These are phyloP conservation scores for Rosa multiflora DNA, from an alignment of 306 rosid species.

Conservation along the genomic window DNA sequence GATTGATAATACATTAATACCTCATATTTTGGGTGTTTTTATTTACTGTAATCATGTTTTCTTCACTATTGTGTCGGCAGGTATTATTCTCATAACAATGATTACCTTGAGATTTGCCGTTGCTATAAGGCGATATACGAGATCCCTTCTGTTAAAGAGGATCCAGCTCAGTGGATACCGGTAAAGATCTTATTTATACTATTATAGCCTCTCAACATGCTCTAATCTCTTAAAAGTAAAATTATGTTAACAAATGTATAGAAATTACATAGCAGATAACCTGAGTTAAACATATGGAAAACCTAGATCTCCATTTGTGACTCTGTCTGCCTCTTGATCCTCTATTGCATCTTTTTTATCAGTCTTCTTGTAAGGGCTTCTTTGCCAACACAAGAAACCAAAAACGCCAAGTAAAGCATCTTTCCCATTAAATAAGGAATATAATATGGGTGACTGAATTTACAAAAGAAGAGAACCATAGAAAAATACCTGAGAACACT, in stretches of 20 bases:
- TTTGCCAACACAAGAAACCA: background rate
- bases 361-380: background rate
- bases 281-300: background rate
- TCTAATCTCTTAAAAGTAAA: background rate
- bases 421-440: background rate
- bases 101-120: slow-evolving; percentile 90
- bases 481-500: background rate
- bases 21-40: background rate
- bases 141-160: slow-evolving; percentile 76
- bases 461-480: background rate
- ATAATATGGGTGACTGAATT: background rate
- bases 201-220: background rate
- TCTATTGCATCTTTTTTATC: background rate
- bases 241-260: background rate
- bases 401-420: background rate
- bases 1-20: background rate
- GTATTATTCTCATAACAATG: slow-evolving; percentile 71
- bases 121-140: slow-evolving; percentile 85
- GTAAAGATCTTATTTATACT: slow-evolving; percentile 32
- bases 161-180: slow-evolving; percentile 66
- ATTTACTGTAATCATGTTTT: background rate
- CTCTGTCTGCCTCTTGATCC: background rate
- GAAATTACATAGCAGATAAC: background rate
- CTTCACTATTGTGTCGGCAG: slow-evolving; percentile 35
- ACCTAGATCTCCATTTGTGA: background rate